These are phyloP conservation scores for Nakazawaea ernobii DNA, from an alignment of 805 yeast genomes.

Conservation along the genomic window DNA sequence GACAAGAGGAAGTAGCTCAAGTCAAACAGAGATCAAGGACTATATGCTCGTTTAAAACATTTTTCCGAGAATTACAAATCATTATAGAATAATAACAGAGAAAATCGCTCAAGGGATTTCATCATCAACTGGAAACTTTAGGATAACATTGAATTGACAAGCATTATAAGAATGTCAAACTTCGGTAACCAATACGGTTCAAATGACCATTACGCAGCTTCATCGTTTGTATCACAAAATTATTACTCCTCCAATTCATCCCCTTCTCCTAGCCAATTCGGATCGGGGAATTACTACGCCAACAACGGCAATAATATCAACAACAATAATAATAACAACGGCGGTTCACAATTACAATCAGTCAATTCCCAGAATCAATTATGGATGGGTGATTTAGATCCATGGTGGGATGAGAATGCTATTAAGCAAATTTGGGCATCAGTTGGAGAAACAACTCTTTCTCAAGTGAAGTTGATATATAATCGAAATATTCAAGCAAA, in stretches of 20 bases:
- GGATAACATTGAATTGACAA: too few species aligned
- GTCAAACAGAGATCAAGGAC: too few species aligned
- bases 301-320: slow-evolving; percentile 5
- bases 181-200: not conserved
- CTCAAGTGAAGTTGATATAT: slow-evolving; percentile 60
- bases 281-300: not conserved
- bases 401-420: slow-evolving; percentile 70
- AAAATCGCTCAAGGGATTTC: too few species aligned
- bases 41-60: too few species aligned
- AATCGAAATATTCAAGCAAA: slow-evolving; percentile 42
- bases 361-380: slow-evolving; percentile 33
- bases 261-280: slow-evolving; percentile 5
- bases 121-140: too few species aligned
- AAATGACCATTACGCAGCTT: slow-evolving; percentile 6
- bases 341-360: slow-evolving; percentile 5
- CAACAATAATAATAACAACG: slow-evolving; percentile 10
- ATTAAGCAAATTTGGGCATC: slow-evolving; percentile 65
- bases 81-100: too few species aligned
- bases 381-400: slow-evolving; percentile 92
- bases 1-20: too few species aligned
- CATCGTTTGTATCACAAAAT: slow-evolving; percentile 5
- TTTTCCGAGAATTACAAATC: too few species aligned
- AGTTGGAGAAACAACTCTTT: slow-evolving; percentile 54
- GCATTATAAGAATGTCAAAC: slow-evolving; percentile 1
- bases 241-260: slow-evolving; percentile 3